Percentiles rank a stretch among this genome's conserved stretches.
These are phyloP conservation scores for Candida verbasci DNA, from an alignment of 805 yeast species.

Conservation along the genomic window DNA sequence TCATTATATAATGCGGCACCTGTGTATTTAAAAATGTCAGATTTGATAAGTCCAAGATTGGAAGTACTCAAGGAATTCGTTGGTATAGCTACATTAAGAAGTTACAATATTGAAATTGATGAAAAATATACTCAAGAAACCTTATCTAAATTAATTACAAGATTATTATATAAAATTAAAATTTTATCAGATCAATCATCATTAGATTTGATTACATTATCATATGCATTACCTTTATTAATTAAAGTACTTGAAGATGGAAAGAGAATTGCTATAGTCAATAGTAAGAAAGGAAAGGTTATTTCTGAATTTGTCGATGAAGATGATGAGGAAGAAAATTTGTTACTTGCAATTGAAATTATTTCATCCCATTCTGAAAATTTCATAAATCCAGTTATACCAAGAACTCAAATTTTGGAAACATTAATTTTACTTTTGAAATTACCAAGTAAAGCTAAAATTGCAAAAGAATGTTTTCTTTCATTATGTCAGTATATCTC, in stretches of 20 bases:
- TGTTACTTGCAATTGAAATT: constrained; percentile 71
- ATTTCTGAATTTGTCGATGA: constrained; percentile 75
- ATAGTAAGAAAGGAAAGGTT: constrained; percentile 44
- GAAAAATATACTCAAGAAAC: constrained; percentile 48
- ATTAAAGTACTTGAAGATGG: constrained; percentile 66
- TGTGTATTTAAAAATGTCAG: constrained; percentile 53
- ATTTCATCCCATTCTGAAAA: constrained; percentile 63
- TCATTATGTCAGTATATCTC: constrained; percentile 76
- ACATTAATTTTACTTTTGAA: constrained; percentile 64
- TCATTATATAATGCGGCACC: constrained; percentile 40
- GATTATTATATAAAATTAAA: constrained; percentile 72
- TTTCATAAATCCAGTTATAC: constrained; percentile 63
- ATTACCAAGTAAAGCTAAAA: constrained; percentile 72
- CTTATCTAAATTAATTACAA: constrained; percentile 48
- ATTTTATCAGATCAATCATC: constrained; percentile 69
- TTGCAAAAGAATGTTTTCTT: constrained; percentile 78
- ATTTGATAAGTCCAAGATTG: constrained; percentile 47
- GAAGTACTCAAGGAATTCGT: constrained; percentile 48
- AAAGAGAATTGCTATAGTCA: constrained; percentile 48
- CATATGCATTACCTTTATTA: constrained; percentile 73
- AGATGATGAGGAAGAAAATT: constrained; percentile 84
- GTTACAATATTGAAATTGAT: constrained; percentile 45
- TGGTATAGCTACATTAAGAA: constrained; percentile 69
- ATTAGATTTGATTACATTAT: constrained; percentile 62
- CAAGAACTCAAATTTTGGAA: constrained; percentile 60